These are phyloP conservation scores for Hirsutella minnesotensis DNA, from an alignment of 2,329 filamentous ascomycete genomes.

Conservation along the genomic window DNA sequence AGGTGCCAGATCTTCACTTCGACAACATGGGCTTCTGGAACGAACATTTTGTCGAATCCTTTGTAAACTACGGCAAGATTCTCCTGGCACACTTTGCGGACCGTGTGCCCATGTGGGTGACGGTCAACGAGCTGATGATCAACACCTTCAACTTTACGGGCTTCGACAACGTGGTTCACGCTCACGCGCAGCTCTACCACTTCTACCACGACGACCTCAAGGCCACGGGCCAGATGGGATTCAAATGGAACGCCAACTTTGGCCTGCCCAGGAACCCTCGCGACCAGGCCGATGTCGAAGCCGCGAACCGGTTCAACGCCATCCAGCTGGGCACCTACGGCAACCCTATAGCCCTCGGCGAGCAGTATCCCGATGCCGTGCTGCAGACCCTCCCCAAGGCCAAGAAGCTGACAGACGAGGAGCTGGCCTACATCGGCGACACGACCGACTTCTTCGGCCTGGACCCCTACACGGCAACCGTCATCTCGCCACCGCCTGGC, in stretches of 20 bases:
- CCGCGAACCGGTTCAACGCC: slow-evolving; percentile 33
- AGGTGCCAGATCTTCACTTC: slow-evolving; percentile 20
- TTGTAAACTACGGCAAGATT: slow-evolving; percentile 40
- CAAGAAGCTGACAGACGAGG: slow-evolving; percentile 31
- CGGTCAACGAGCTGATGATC: slow-evolving; percentile 39
- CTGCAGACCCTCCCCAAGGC: slow-evolving; percentile 31
- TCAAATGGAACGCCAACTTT: slow-evolving; percentile 40
- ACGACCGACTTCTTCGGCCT: slow-evolving; percentile 45
- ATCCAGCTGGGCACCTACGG: slow-evolving; percentile 36
- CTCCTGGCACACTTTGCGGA: slow-evolving; percentile 38
- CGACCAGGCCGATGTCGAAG: slow-evolving; percentile 28
- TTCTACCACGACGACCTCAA: slow-evolving; percentile 43
- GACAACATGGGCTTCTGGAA: slow-evolving; percentile 33
- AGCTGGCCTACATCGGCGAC: slow-evolving; percentile 36
- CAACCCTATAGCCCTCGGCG: slow-evolving; percentile 40
- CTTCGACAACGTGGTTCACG: slow-evolving; percentile 29
- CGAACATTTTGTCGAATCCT: slow-evolving; percentile 34
- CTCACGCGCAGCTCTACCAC: slow-evolving; percentile 36
- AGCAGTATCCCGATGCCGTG: slow-evolving; percentile 35
- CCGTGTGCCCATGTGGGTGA: slow-evolving; percentile 38
- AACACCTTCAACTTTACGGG: slow-evolving; percentile 25
- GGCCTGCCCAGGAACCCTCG: slow-evolving; percentile 31
- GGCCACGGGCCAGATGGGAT: slow-evolving; percentile 34
- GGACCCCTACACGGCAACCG: slow-evolving; percentile 45
- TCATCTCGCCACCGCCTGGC: slow-evolving; percentile 32